phyloP scores from a whole-genome alignment of 352 stramenopile genomes.

The Globisporangium megalacanthum region DNA sequence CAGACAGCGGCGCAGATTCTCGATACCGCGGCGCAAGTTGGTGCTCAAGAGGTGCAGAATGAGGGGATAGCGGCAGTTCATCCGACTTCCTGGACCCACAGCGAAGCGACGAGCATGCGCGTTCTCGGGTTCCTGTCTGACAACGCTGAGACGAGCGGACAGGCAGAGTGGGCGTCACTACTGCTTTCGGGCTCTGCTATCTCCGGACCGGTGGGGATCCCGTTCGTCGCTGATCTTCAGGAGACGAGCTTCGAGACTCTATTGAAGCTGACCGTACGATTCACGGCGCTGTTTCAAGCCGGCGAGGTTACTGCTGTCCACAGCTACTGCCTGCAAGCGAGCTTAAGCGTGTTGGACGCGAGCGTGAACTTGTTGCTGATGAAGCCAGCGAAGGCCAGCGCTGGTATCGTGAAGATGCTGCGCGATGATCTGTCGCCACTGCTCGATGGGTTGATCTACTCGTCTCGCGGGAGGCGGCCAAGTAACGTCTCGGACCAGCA shows the following conservation, averaged over 20 bases:
- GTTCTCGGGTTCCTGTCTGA: constrained; percentile 37
- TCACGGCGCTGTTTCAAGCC: constrained; percentile 25
- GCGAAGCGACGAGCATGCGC: constrained; percentile 16
- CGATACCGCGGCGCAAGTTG: not conserved
- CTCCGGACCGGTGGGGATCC: constrained; percentile 8
- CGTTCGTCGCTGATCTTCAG: constrained; percentile 41
- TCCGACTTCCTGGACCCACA: not conserved
- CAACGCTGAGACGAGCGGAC: constrained; percentile 27
- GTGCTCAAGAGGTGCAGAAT: not conserved
- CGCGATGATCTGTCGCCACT: constrained; percentile 18
- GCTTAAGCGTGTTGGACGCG: constrained; percentile 35
- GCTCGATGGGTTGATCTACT: constrained; percentile 30
- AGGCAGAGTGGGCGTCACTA: constrained; percentile 7
- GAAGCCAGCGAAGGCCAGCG: constrained; percentile 6
- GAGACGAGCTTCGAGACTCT: constrained; percentile 27
- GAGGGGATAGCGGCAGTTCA: not conserved
- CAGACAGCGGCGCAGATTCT: constrained; percentile 3
- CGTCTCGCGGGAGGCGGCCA: constrained; percentile 11
- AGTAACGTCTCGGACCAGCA: not conserved
- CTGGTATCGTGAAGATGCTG: constrained; percentile 19
- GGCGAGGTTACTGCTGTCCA: constrained; percentile 14
- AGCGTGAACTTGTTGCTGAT: constrained; percentile 27
- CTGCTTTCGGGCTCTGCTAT: not conserved
- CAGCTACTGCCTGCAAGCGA: constrained; percentile 33
- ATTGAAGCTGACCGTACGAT: constrained; percentile 25